Conservation (phyloP, 257 asterid genomes). For the Ilex asprella region DNA sequence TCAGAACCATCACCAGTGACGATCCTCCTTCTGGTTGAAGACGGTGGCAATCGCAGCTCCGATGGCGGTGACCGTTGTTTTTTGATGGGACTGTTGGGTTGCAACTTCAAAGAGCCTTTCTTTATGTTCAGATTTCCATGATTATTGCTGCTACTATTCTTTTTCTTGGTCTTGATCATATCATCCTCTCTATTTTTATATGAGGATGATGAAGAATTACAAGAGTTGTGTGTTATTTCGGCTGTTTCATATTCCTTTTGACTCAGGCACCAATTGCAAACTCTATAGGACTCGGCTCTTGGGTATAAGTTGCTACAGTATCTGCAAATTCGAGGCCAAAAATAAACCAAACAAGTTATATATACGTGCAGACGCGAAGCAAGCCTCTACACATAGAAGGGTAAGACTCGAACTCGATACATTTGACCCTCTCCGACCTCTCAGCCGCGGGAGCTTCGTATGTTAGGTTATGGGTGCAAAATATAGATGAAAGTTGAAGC, state of each 20-base stretch:
- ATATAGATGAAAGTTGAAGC: background rate
- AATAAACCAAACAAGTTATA: no score
- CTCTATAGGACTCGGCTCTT: constrained; percentile 30
- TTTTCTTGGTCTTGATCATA: constrained; percentile 26
- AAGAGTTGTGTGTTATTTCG: constrained; percentile 15
- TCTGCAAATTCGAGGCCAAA: constrained; percentile 17
- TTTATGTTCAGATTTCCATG: background rate
- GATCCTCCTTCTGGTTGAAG: constrained; percentile 27
- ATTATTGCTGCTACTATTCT: background rate
- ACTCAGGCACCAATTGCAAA: constrained; percentile 71
- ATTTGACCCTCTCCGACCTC: no score
- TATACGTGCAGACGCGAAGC: no score
- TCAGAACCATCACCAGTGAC: constrained; percentile 2
- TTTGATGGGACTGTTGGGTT: constrained; percentile 19
- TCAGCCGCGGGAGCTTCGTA: no score
- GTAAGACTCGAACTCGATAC: no score
- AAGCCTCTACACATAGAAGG: no score
- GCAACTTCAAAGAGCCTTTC: constrained; percentile 16
- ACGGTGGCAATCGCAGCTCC: background rate
- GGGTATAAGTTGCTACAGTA: constrained; percentile 73
- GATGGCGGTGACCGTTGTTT: constrained; percentile 27
- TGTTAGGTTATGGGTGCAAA: background rate
- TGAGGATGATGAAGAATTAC: constrained; percentile 27
- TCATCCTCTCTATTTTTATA: constrained; percentile 8
- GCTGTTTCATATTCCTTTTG: constrained; percentile 16